Conservation (phyloP, 2,329 filamentous ascomycete species). For the Pseudogymnoascus sp. region DNA sequence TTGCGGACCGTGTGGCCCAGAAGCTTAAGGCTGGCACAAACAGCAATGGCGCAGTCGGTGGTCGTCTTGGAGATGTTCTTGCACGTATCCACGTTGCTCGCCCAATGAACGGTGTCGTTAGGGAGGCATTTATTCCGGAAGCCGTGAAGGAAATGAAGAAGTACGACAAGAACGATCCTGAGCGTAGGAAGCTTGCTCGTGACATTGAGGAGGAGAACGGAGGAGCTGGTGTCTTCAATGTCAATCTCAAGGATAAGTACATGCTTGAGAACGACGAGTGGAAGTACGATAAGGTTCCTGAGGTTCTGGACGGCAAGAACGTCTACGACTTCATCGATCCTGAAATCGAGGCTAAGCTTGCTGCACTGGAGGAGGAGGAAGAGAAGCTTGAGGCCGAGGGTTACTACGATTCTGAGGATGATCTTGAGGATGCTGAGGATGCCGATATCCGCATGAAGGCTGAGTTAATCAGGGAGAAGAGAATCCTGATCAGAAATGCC, state of each 20-base stretch:
- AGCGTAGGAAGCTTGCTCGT: conserved; percentile 70
- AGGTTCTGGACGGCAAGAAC: conserved; percentile 92
- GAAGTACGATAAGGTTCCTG: conserved; percentile 94
- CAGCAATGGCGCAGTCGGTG: conserved; percentile 66
- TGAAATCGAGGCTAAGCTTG: conserved; percentile 89
- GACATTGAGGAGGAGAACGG: conserved; percentile 90
- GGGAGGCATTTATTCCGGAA: conserved; percentile 84
- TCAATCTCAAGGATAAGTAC: conserved; percentile 86
- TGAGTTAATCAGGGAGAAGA: conserved; percentile 91
- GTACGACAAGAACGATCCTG: conserved; percentile 85
- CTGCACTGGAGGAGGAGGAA: conserved; percentile 89
- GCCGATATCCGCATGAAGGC: conserved; percentile 86
- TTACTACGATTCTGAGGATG: conserved; percentile 81
- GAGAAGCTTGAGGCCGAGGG: conserved; percentile 86
- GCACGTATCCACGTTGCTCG: conserved; percentile 95
- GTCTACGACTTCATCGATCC: conserved; percentile 96
- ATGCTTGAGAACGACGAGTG: conserved; percentile 81
- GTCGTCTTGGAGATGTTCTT: conserved; percentile 82
- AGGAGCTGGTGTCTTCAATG: conserved; percentile 90
- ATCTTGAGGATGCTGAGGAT: conserved; percentile 79
- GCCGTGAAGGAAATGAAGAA: conserved; percentile 73
- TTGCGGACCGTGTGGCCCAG: conserved; percentile 87
- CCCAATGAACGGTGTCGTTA: conserved; percentile 71
- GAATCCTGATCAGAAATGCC: conserved; percentile 85
- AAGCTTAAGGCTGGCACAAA: conserved; percentile 90